These are phyloP conservation scores for Hymenoscyphus salicellus DNA, from an alignment of 2,329 filamentous ascomycete genomes.

Conservation along the genomic window DNA sequence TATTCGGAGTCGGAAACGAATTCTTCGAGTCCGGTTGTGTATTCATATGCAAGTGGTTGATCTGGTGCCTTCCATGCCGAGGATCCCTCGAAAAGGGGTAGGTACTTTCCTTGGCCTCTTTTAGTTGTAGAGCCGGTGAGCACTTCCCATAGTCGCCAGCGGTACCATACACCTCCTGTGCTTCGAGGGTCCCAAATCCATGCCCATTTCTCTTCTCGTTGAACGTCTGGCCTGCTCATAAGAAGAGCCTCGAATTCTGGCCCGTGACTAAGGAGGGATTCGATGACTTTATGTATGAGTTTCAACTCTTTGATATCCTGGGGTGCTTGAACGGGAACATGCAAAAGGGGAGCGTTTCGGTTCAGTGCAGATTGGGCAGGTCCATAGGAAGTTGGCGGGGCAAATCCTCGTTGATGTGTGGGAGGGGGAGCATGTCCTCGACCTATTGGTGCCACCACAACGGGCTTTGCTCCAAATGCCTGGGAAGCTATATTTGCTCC, in stretches of 20 bases:
- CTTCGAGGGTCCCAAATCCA: conserved; percentile 89
- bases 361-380: conserved; percentile 28
- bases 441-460: conserved; percentile 44
- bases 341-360: conserved; percentile 49
- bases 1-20: conserved; percentile 83
- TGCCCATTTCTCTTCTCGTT: conserved; percentile 84
- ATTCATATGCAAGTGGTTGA: conserved; percentile 74
- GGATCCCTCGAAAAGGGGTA: conserved; percentile 71
- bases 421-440: conserved; percentile 48
- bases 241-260: conserved; percentile 87
- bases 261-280: conserved; percentile 74
- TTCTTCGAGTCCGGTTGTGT: conserved; percentile 70
- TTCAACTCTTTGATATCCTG: conserved; percentile 74
- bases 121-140: conserved; percentile 61
- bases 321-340: conserved; percentile 73
- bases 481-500: conserved; percentile 47
- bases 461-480: conserved; percentile 74
- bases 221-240: conserved; percentile 81
- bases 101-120: conserved; percentile 49
- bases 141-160: conserved; percentile 86
- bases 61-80: conserved; percentile 76
- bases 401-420: conserved; percentile 60
- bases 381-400: conserved; percentile 70
- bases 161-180: conserved; percentile 81
- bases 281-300: conserved; percentile 84